phyloP scores from a whole-genome alignment of 2,329 filamentous ascomycete species.

The Nannizziopsis barbatae region DNA sequence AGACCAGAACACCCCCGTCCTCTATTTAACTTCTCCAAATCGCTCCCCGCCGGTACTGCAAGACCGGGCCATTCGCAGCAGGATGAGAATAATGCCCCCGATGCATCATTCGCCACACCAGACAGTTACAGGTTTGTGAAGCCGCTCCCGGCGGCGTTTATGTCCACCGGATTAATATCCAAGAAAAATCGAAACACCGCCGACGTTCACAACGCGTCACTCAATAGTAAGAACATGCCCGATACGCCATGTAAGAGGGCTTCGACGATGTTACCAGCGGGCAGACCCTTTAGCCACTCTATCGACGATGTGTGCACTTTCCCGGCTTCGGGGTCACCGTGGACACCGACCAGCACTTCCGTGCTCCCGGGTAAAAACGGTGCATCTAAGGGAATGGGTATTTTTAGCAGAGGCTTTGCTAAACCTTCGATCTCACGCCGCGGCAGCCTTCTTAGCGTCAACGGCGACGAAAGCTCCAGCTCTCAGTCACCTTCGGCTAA shows the following conservation, averaged over 20 bases:
- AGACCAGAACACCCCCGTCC: slow-evolving; percentile 42
- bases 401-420: slow-evolving; percentile 49
- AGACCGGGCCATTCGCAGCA: slow-evolving; percentile 31
- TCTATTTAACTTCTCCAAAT: slow-evolving; percentile 57
- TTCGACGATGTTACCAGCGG: slow-evolving; percentile 54
- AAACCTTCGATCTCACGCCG: slow-evolving; percentile 42
- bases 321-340: slow-evolving; percentile 66
- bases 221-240: slow-evolving; percentile 59
- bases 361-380: slow-evolving; percentile 49
- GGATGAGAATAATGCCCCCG: slow-evolving; percentile 40
- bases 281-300: slow-evolving; percentile 45
- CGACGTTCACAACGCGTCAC: slow-evolving; percentile 39
- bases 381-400: slow-evolving; percentile 53
- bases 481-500: slow-evolving; percentile 47
- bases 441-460: slow-evolving; percentile 68
- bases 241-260: slow-evolving; percentile 95
- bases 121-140: slow-evolving; percentile 64
- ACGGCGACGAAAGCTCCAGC: slow-evolving; percentile 59
- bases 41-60: slow-evolving; percentile 57
- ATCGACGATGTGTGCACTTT: slow-evolving; percentile 53
- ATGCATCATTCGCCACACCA: slow-evolving; percentile 57
- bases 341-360: slow-evolving; percentile 64
- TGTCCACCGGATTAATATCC: slow-evolving; percentile 87
- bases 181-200: slow-evolving; percentile 84
- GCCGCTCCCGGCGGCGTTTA: slow-evolving; percentile 72